Conservation (phyloP, 129 eudicot species). For the Pittosporum tobira region DNA sequence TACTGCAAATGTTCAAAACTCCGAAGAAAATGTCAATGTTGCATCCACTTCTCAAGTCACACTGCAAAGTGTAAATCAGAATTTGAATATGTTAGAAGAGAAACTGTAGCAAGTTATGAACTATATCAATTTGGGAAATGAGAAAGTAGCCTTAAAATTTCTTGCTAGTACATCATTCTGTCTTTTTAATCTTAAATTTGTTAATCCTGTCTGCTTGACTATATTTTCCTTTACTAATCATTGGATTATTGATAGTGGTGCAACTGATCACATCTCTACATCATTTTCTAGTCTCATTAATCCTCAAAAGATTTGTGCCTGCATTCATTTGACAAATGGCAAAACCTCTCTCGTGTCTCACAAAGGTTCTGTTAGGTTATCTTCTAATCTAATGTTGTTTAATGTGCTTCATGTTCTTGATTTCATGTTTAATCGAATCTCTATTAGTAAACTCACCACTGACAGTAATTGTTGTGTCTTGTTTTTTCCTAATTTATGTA, state of each 20-base stretch:
- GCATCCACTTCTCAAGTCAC: too few species aligned
- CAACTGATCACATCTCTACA: neutral
- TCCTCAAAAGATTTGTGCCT: neutral
- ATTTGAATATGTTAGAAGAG: too few species aligned
- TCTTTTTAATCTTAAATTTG: too few species aligned
- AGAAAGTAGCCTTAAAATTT: neutral
- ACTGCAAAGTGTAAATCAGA: too few species aligned
- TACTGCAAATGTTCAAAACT: too few species aligned
- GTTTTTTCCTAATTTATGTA: neutral
- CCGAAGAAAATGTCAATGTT: too few species aligned
- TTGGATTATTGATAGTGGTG: neutral
- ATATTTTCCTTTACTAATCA: neutral
- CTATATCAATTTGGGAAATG: neutral
- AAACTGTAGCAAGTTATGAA: neutral
- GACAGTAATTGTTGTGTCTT: neutral
- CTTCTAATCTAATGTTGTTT: neutral
- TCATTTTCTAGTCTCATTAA: neutral
- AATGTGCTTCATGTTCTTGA: neutral
- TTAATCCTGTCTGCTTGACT: neutral
- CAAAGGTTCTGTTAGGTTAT: neutral
- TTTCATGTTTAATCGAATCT: neutral
- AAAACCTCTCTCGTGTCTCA: neutral
- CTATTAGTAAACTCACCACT: neutral
- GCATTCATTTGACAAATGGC: neutral
- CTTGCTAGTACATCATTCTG: neutral